A percentile compares a stretch with the other conserved stretches of the same genome.
Conservation (phyloP, 352 stramenopile genomes). For the Globisporangium spiculum region DNA sequence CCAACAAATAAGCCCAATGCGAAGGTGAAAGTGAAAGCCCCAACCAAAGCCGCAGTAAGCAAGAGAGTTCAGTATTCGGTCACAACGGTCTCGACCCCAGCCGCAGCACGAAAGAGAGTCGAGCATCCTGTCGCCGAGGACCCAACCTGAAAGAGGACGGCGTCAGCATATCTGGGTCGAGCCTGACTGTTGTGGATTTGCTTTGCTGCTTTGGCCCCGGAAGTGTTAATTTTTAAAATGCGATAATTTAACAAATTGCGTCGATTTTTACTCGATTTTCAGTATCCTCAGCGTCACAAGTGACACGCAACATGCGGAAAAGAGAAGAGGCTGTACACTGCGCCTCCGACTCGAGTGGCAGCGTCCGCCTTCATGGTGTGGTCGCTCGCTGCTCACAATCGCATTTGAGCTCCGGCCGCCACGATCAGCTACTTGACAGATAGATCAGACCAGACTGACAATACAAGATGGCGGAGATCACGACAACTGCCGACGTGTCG, state of each 20-base stretch:
- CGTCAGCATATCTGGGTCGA: not conserved
- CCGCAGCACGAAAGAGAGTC: too few relatives aligned
- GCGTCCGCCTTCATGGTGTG: not conserved
- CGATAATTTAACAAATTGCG: too few relatives aligned
- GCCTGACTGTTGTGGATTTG: not conserved
- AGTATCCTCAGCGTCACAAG: too few relatives aligned
- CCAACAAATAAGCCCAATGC: not conserved
- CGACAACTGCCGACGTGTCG: not conserved
- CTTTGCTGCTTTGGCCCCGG: not conserved
- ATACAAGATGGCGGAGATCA: not conserved
- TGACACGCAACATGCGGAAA: not conserved
- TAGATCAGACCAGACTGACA: not conserved
- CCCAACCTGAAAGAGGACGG: not conserved
- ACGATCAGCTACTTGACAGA: not conserved
- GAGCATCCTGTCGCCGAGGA: not conserved
- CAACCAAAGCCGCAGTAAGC: not conserved
- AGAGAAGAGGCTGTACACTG: not conserved
- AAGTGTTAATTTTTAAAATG: not conserved
- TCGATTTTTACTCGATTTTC: too few relatives aligned
- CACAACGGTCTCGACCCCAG: too few relatives aligned
- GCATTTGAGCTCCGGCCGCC: slow-evolving; percentile 6
- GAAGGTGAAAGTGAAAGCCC: not conserved
- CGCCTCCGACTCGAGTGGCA: not conserved
- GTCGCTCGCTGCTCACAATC: slow-evolving; percentile 1
- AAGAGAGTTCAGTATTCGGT: not conserved